These are phyloP conservation scores for Hymenochaete sp. DNA, from an alignment of 1,284 basidiomycete species.

Conservation along the genomic window DNA sequence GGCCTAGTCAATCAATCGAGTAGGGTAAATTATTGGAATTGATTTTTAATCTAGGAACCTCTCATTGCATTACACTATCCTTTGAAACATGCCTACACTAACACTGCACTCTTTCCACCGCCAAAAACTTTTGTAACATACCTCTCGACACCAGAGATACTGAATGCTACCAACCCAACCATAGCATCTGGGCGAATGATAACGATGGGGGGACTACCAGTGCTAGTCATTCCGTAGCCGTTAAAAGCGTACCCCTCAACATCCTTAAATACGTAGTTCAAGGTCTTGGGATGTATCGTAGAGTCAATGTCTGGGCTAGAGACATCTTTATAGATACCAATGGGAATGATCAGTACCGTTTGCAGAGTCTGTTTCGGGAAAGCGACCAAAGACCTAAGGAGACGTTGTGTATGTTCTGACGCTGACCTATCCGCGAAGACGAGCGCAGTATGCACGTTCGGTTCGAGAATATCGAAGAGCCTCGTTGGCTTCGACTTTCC, in stretches of 20 bases:
- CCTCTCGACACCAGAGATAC: not conserved
- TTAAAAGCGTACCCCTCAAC: slow-evolving; percentile 29
- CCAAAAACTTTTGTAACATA: too few species aligned
- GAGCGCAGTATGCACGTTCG: slow-evolving; percentile 17
- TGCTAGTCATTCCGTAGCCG: slow-evolving; percentile 27
- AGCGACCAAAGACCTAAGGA: not conserved
- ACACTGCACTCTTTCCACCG: too few species aligned
- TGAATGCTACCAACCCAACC: slow-evolving; percentile 5
- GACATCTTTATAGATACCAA: not conserved
- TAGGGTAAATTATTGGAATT: too few species aligned
- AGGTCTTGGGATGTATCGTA: too few species aligned
- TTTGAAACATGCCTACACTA: too few species aligned
- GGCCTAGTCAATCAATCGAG: too few species aligned
- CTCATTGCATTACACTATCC: too few species aligned
- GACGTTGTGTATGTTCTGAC: not conserved
- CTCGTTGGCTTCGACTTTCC: not conserved
- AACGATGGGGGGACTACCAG: slow-evolving; percentile 25
- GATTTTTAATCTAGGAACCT: too few species aligned
- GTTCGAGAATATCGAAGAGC: slow-evolving; percentile 19
- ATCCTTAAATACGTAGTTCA: slow-evolving; percentile 31
- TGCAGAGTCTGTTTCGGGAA: not conserved
- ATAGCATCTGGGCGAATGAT: slow-evolving; percentile 32
- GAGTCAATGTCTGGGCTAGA: not conserved
- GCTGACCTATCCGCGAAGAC: slow-evolving; percentile 8
- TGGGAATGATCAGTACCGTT: not conserved